These are phyloP conservation scores for Gyrodon lividus DNA, from an alignment of 768 basidiomycete genomes.

Conservation along the genomic window DNA sequence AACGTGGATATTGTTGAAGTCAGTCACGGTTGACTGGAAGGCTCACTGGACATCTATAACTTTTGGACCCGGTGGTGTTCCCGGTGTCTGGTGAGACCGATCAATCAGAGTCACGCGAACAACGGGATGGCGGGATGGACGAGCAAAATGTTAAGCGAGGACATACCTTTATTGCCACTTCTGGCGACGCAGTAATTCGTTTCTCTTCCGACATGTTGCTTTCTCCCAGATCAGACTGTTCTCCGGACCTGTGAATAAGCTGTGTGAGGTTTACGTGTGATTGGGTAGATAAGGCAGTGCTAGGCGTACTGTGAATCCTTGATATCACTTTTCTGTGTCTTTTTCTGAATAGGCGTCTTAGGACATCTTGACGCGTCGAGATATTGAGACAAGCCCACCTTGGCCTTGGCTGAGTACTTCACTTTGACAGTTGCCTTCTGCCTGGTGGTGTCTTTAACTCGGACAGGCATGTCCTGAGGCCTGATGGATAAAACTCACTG, in stretches of 20 bases:
- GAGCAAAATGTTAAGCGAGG: neutral
- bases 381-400: conserved; percentile 9
- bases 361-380: conserved; percentile 9
- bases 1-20: neutral
- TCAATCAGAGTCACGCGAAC: neutral
- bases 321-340: neutral
- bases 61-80: conserved; percentile 18
- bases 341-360: conserved; percentile 2
- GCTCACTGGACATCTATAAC: conserved; percentile 36
- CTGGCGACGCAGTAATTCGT: neutral
- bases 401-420: conserved; percentile 9
- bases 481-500: conserved; percentile 14
- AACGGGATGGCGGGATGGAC: neutral
- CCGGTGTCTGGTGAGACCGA: conserved; percentile 1
- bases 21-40: neutral
- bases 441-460: conserved; percentile 16
- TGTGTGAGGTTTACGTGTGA: neutral
- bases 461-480: neutral
- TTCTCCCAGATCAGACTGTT: conserved; percentile 9
- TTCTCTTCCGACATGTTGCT: neutral
- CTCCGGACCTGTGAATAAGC: conserved; percentile 2
- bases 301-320: conserved; percentile 8
- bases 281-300: neutral
- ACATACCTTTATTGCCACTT: conserved; percentile 1
- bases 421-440: conserved; percentile 8